Evolutionary conservation across 163 green algal genomes (phyloP).

Genomic region (Trebouxiophyceae sp.): DNA sequence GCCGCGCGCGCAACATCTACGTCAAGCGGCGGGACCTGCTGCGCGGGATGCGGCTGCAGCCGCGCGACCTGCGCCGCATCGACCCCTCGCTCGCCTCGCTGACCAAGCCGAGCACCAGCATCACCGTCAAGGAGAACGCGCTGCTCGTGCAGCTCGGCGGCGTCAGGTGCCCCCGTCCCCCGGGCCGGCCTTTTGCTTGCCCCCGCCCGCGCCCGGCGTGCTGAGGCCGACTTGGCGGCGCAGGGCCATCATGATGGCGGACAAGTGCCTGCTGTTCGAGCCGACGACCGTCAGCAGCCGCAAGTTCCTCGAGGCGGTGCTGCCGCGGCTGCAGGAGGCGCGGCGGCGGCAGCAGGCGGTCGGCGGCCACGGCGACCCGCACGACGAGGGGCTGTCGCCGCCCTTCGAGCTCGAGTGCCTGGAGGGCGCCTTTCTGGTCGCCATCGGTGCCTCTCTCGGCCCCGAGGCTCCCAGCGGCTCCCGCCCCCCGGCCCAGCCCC

Average conservation of each 20-base stretch:
- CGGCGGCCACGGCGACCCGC: constrained; percentile 3
- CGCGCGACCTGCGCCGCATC: constrained; percentile 89
- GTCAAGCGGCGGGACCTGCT: constrained; percentile 81
- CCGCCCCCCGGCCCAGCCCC: no score
- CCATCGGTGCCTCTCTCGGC: no score
- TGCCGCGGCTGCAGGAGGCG: constrained; percentile 39
- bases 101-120: constrained; percentile 69
- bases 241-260: constrained; percentile 69
- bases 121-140: constrained; percentile 87
- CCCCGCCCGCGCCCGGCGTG: no score
- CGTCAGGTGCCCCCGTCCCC: constrained; percentile 56
- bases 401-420: constrained; percentile 93
- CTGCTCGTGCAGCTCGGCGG: constrained; percentile 91
- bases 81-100: constrained; percentile 77
- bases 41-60: constrained; percentile 72
- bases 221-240: no score
- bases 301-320: constrained; percentile 71
- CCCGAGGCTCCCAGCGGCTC: no score
- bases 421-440: constrained; percentile 83
- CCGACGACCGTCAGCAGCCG: constrained; percentile 41
- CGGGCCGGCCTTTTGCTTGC: no score
- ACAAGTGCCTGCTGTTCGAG: constrained; percentile 90
- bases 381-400: constrained; percentile 17
- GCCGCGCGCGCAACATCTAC: constrained; percentile 53
- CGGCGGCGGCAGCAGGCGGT: not conserved